Conservation (phyloP, 257 asterid species). For the Fraxinus quadrangulata region DNA sequence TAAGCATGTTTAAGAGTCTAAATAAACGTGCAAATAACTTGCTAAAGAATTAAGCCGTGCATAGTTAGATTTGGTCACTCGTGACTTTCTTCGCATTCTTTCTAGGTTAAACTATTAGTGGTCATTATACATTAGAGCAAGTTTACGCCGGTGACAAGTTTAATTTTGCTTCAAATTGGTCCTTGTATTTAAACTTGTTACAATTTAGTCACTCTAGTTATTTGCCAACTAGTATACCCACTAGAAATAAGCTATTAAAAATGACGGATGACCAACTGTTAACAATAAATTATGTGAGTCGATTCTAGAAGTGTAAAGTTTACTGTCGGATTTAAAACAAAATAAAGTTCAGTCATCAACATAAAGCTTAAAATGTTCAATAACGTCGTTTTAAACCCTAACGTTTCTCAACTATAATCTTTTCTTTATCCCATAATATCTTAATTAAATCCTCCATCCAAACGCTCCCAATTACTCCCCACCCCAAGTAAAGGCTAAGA, state of each 20-base stretch:
- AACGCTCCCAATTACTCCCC: constrained; percentile 22
- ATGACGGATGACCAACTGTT: no score
- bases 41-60: not conserved
- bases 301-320: no score
- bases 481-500: constrained; percentile 27
- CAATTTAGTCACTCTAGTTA: no score
- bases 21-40: no score
- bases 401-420: constrained; percentile 7
- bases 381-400: not conserved
- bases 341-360: not conserved
- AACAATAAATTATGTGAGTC: no score
- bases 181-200: no score
- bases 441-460: constrained; percentile 40
- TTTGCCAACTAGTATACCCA: no score
- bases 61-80: constrained; percentile 4
- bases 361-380: not conserved
- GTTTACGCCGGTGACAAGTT: not conserved
- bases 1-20: no score
- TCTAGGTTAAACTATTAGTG: not conserved
- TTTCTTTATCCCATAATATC: constrained; percentile 25
- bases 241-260: no score
- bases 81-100: not conserved
- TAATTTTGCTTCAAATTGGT: no score
- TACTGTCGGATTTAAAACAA: no score
- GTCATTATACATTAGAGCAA: not conserved